These are phyloP conservation scores for Forsythia viridissima DNA, from an alignment of 257 asterid genomes.

Conservation along the genomic window DNA sequence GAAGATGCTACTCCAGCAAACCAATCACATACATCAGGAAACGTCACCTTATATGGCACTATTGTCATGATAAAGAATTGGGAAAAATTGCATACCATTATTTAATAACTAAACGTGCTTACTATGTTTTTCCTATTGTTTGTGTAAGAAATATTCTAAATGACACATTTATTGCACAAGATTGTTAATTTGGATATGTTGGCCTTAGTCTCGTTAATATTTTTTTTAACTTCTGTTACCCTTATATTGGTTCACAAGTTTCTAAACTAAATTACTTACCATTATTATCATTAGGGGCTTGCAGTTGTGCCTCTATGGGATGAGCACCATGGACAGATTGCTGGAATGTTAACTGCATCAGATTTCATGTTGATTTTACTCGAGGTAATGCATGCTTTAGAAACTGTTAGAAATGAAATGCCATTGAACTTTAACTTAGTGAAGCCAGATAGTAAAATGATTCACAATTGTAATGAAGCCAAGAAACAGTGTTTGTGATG, in stretches of 20 bases:
- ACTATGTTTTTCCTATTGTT: not conserved
- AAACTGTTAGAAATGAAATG: not conserved
- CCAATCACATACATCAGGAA: not conserved
- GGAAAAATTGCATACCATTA: not conserved
- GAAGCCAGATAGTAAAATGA: conserved; percentile 5
- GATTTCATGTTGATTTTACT: conserved; percentile 68
- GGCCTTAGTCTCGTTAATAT: not conserved
- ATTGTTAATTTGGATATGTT: not conserved
- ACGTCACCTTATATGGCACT: not conserved
- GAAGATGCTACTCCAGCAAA: not conserved
- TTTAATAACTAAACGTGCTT: not conserved
- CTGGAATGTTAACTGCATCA: conserved; percentile 73
- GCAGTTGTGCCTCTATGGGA: conserved; percentile 62
- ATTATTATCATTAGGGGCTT: conserved; percentile 42
- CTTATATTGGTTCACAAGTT: not conserved
- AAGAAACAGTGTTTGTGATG: not conserved
- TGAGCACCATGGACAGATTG: conserved; percentile 37
- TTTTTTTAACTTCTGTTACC: not conserved
- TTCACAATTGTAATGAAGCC: not conserved
- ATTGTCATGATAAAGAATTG: not conserved
- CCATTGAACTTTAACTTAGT: not conserved
- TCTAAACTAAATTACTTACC: conserved; percentile 18
- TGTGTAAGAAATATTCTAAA: not conserved
- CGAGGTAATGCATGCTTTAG: conserved; percentile 39
- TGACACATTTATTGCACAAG: not conserved